A percentile compares a stretch with the other conserved stretches of the same genome.
These are phyloP conservation scores for Bipolaris oryzae DNA, from an alignment of 2,329 filamentous ascomycete genomes.

Conservation along the genomic window DNA sequence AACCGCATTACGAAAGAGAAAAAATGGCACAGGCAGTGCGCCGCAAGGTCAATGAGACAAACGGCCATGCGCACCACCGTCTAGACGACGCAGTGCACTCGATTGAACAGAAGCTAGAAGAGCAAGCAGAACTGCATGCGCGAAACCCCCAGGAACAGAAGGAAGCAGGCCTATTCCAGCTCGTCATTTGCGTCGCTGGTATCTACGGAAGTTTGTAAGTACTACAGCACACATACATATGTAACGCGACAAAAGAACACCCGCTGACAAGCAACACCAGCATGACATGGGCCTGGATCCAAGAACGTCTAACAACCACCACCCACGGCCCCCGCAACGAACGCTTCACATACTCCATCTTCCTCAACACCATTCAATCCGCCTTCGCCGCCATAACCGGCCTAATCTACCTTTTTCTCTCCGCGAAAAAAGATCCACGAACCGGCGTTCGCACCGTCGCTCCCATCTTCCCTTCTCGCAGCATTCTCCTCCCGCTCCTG, in stretches of 20 bases:
- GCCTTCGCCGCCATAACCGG: constrained; percentile 84
- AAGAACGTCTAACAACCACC: constrained; percentile 96
- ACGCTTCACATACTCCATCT: constrained; percentile 90
- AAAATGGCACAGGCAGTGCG: constrained; percentile 38
- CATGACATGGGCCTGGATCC: constrained; percentile 93
- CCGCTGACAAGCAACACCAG: constrained; percentile 47
- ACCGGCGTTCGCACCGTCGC: constrained; percentile 43
- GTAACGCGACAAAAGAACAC: background rate
- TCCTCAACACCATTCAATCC: constrained; percentile 96
- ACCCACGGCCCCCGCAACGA: constrained; percentile 69
- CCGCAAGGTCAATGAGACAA: constrained; percentile 34
- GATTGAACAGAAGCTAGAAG: constrained; percentile 40
- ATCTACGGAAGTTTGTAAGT: constrained; percentile 95
- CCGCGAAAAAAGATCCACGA: constrained; percentile 59
- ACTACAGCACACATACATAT: background rate
- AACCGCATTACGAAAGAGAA: background rate
- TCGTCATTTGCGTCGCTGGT: constrained; percentile 85
- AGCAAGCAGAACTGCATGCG: constrained; percentile 40
- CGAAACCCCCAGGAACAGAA: constrained; percentile 44
- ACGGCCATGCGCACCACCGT: constrained; percentile 27
- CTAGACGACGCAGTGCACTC: constrained; percentile 35
- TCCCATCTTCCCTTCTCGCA: constrained; percentile 75
- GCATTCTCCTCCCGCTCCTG: constrained; percentile 77
- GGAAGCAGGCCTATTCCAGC: constrained; percentile 69
- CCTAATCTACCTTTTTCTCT: constrained; percentile 74